Percentiles rank a stretch among this genome's conserved stretches.
Conservation (phyloP, 208 protist species). For the Trypanosoma congolense region DNA sequence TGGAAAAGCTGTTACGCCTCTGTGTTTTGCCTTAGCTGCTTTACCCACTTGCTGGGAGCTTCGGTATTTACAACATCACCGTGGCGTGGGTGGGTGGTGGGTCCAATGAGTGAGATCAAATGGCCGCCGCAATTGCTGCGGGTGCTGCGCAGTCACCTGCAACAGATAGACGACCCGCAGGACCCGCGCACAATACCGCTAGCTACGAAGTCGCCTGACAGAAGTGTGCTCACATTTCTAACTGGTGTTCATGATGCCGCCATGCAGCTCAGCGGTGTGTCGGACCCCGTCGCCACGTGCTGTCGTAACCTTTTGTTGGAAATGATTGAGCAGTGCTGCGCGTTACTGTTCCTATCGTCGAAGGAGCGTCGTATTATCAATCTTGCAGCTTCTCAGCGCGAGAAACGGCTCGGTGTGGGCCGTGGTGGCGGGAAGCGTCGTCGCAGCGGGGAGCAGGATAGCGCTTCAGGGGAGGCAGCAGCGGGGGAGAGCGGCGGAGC, state of each 20-base stretch:
- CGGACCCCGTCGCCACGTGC: slow-evolving; percentile 34
- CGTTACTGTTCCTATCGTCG: slow-evolving; percentile 54
- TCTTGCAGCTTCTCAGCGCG: slow-evolving; percentile 26
- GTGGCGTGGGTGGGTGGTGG: neutral
- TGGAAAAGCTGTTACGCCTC: too few relatives aligned
- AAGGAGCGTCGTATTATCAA: slow-evolving; percentile 40
- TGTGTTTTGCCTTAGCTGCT: too few relatives aligned
- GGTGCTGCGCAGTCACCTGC: slow-evolving; percentile 37
- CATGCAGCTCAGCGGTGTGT: slow-evolving; percentile 7
- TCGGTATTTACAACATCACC: slow-evolving; percentile 6
- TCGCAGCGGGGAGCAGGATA: slow-evolving; percentile 11
- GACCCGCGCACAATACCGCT: slow-evolving; percentile 45
- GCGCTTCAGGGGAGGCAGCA: slow-evolving; percentile 17
- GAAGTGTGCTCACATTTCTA: slow-evolving; percentile 61
- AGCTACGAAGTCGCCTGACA: slow-evolving; percentile 8
- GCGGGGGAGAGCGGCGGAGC: slow-evolving; percentile 10
- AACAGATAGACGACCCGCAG: slow-evolving; percentile 52
- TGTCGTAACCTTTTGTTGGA: slow-evolving; percentile 55
- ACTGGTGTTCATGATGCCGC: slow-evolving; percentile 22
- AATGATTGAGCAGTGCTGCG: slow-evolving; percentile 70
- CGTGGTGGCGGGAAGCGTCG: slow-evolving; percentile 13
- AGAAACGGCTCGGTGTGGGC: slow-evolving; percentile 17
- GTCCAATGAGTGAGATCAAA: slow-evolving; percentile 18
- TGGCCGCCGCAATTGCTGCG: slow-evolving; percentile 58
- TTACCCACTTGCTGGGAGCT: too few relatives aligned